These are phyloP conservation scores for Rutstroemia sp. DNA, from an alignment of 2,329 filamentous ascomycete species.

Conservation along the genomic window DNA sequence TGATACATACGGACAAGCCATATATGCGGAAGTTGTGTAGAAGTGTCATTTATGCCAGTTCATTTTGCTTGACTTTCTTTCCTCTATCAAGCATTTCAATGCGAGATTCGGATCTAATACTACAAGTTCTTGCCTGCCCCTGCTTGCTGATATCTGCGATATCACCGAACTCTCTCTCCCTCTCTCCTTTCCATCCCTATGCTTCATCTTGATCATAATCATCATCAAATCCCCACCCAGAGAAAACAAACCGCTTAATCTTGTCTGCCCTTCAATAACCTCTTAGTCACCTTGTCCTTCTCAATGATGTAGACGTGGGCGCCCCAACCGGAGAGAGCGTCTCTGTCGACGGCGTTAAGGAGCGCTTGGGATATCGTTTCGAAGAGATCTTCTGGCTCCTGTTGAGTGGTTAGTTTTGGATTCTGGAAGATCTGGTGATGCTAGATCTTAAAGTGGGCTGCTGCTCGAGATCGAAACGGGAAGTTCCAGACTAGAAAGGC, in stretches of 20 bases:
- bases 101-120: slow-evolving; percentile 12
- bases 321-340: slow-evolving; percentile 95
- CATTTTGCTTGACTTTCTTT: background rate
- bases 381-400: slow-evolving; percentile 91
- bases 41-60: slow-evolving; percentile 6
- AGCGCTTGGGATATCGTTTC: slow-evolving; percentile 96
- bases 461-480: background rate
- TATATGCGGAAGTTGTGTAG: background rate
- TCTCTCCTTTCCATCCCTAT: slow-evolving; percentile 1
- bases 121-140: slow-evolving; percentile 16
- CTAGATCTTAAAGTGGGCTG: background rate
- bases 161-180: background rate
- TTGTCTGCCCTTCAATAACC: slow-evolving; percentile 95
- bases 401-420: slow-evolving; percentile 1
- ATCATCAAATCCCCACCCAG: too few relatives aligned
- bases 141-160: background rate
- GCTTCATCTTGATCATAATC: background rate
- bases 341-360: slow-evolving; percentile 91
- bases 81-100: slow-evolving; percentile 5
- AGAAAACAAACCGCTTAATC: slow-evolving; percentile 48
- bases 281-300: slow-evolving; percentile 99
- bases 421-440: background rate
- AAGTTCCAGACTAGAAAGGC: too few relatives aligned
- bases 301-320: slow-evolving; percentile 99
- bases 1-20: too few relatives aligned